Evolutionary conservation across 192 early-diverging fungal species (phyloP), one percentile per base, ranked within the genome.

Genomic region (Spizellomyces punctatus): DNA sequence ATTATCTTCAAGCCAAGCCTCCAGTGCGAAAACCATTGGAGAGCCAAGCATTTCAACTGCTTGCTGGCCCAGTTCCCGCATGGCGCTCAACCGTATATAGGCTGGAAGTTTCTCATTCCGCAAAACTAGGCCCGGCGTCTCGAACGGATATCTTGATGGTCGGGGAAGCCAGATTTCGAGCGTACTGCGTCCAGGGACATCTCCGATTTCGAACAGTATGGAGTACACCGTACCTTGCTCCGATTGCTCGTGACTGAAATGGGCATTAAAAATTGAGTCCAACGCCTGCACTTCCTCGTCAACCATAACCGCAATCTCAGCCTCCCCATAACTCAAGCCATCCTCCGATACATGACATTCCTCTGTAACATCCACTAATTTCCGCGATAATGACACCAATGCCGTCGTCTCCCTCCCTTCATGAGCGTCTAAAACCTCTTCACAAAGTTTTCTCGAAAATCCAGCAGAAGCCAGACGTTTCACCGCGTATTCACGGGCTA

Each of bases 161-260:
- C 72, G 64, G 6, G 91, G 82, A 54, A 94, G 76, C 76, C 87
- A 84, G 64, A 92, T 77, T 60, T 91, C 88, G 42, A 94, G 58
- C 1, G 69, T 43, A 6, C 75, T 58, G 8, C n/a, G 12, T 17
- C 22, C 68, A 1, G 19, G 19, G 7, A 70, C 58, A 1, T 8
- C 9, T 8, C 44, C 59, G 2, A n/a, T 10, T 9, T 10, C 10
- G 58, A 62, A 27, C 9, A 14, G 8, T 14, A 70, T 63, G 21
- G 27, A 10, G 10, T 63, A 21, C 41, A 70, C 44, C 42, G 3
- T 48, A 46, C 43, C 43, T 54, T 75, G 72, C 8, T 68, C 77
- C 36, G 62, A 66, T 16, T 74, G 79, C 59, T 75, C 76, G 46
- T 59, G 66, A n/a, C 58, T 73, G 45, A 64, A 64, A 16, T 22